phyloP scores from a whole-genome alignment of 345 rosid genomes.

The Brassica cretica region DNA sequence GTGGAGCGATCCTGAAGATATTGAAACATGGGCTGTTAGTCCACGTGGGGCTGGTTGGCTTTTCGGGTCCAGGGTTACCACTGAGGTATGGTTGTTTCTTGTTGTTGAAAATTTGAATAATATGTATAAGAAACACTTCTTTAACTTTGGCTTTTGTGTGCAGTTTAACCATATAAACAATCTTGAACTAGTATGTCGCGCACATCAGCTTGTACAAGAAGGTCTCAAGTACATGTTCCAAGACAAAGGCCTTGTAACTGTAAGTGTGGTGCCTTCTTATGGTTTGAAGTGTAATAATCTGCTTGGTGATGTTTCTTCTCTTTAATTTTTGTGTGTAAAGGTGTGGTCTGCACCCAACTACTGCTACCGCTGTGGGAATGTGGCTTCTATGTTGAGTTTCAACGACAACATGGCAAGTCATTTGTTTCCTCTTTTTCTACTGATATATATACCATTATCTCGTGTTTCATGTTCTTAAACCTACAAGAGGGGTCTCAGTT shows the following conservation, averaged over 20 bases:
- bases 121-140: background rate
- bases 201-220: slow-evolving; percentile 99
- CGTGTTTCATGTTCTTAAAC: background rate
- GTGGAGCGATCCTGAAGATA: slow-evolving; percentile 99
- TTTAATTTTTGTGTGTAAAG: slow-evolving; percentile 44
- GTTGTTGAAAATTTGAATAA: background rate
- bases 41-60: slow-evolving; percentile 99
- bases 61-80: slow-evolving; percentile 95
- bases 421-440: slow-evolving; percentile 5
- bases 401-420: slow-evolving; percentile 87
- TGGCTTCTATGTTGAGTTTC: slow-evolving; percentile 97
- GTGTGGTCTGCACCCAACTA: slow-evolving; percentile 99
- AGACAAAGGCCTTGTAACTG: slow-evolving; percentile 99
- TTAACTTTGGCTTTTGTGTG: slow-evolving; percentile 35
- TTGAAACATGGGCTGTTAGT: slow-evolving; percentile 99
- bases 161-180: slow-evolving; percentile 95
- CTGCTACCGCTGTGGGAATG: slow-evolving; percentile 99
- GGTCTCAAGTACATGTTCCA: slow-evolving; percentile 99
- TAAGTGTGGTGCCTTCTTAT: slow-evolving; percentile 39
- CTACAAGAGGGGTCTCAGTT: background rate
- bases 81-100: slow-evolving; percentile 60
- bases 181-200: slow-evolving; percentile 95
- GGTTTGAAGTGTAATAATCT: slow-evolving; percentile 12
- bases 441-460: background rate
- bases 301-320: slow-evolving; percentile 35